Base-by-base conservation (phyloP, 306 rosid species). In the Citrullus mucosospermus region DNA sequence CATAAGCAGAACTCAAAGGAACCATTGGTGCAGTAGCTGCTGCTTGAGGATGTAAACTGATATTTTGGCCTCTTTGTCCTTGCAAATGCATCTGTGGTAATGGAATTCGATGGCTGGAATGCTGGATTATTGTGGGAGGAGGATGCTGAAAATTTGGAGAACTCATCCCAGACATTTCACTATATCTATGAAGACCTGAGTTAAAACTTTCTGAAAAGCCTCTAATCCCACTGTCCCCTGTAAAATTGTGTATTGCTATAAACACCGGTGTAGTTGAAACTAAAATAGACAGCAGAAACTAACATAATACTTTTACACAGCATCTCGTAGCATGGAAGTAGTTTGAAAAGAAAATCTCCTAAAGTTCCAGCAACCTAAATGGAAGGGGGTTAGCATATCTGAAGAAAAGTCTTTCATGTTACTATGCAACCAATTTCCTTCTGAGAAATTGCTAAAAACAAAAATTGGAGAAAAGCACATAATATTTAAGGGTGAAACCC, bases 111-210 rank as follows among this genome's bases (percentile, higher is more conserved):
- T 83, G 90, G 79, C 44, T 89, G 60, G 80, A 92, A 81, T 79
- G 89, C 57, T 51, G 90, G 67, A 84, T 92, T 83, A 81, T 88
- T 73, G 59, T 79, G 18, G 84, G 82, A 81, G 87, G 88, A 80
- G 89, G 89, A 74, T 87, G 91, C 84, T 87, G 90, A 76, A 89
- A 81, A 85, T 89, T 83, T 60, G 84, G 82, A 30, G 83, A 82
- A 85, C 88, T 82, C 13, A 65, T 65, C 83, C 85, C 82, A 75
- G 85, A 73, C 79, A 91, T 44, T 58, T 91, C 97, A 38, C 86
- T 88, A 86, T 89, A 90, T 87, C 98, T 86, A 41, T 83, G 91
- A 85, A 91, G 54, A 67, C 90, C 93, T 85, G 86, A 80, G 82
- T 77, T 88, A n/a, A 83, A 89, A 84, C 41, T 32, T 25, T 73